These are phyloP conservation scores for Plectosphaerella sp. DNA, from an alignment of 2,329 filamentous ascomycete species.

Conservation along the genomic window DNA sequence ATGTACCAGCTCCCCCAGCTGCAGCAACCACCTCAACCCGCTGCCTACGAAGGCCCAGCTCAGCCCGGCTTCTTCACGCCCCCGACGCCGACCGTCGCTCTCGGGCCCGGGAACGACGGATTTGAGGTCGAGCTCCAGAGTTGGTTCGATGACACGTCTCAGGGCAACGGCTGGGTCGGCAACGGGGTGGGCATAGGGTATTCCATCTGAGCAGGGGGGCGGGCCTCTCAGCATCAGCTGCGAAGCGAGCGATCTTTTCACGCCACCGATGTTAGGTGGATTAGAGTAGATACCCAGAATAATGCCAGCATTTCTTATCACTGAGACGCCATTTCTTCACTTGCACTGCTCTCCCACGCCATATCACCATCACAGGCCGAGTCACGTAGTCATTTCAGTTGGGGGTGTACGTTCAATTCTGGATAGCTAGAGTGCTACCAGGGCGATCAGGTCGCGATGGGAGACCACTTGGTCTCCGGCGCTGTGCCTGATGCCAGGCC, in stretches of 20 bases:
- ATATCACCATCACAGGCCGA: background rate
- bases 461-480: slow-evolving; percentile 8
- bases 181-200: slow-evolving; percentile 5
- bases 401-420: background rate
- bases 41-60: slow-evolving; percentile 16
- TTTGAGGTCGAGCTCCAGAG: slow-evolving; percentile 40
- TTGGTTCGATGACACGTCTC: slow-evolving; percentile 11
- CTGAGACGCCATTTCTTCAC: too few species aligned
- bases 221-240: too few species aligned
- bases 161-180: slow-evolving; percentile 8
- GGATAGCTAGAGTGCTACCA: background rate
- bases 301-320: too few species aligned
- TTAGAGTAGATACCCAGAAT: too few species aligned
- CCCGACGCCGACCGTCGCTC: slow-evolving; percentile 14
- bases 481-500: background rate
- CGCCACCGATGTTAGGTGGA: too few species aligned
- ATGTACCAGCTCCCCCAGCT: background rate
- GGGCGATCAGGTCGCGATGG: slow-evolving; percentile 4
- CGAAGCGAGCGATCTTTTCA: too few species aligned
- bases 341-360: too few species aligned
- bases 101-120: slow-evolving; percentile 35
- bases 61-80: slow-evolving; percentile 9
- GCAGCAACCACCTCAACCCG: background rate
- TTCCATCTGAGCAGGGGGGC: background rate
- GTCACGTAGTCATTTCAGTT: background rate